Evolutionary conservation across 352 stramenopile species (phyloP), one percentile per base, ranked within the genome.

Genomic region (Pythium monospermum): DNA sequence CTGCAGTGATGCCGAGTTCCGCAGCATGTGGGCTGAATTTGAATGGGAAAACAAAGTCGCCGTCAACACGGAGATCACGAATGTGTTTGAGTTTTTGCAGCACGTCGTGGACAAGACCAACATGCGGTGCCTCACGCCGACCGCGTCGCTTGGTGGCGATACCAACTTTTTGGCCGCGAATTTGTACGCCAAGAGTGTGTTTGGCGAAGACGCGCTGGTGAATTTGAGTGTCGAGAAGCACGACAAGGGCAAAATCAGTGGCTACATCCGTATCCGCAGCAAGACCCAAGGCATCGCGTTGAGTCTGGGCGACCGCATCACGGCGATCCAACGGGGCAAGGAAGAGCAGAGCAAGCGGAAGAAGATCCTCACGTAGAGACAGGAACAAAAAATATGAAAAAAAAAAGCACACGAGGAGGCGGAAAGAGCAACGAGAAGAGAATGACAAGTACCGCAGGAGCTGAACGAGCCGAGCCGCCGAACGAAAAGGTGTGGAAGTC

Each of bases 41-140:
- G 97, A 99, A 77, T 99, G 97, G 97, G 97, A 99, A 75, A 99
- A 99, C 79, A 99, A 99, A 82, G 96, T 99, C 52, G 78, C 85
- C 3, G 91, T 98, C 39, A 97, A 98, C 71, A 98, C 95, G 27
- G 94, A 97, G 66, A 97, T 99, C 57, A 95, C 84, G 35, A 96
- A 98, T 63, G 79, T 99, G 35, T 93, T 97, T 53, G 85, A 97
- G 52, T 99, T 99, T 76, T 68, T 99, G 23, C 83, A 98, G 56
- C 97, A 99, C 70, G 97, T 99, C 56, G 94, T 99, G 21, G 80
- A 91, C 44, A 98, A 96, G 52, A 99, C 97, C 6, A 99, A 99
- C 72, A 99, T 99, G 96, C 96, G 85, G 31, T 99, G 96, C 71
- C 85, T 99, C 56, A 99, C 97, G 40, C 96, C 96, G n/a, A 89